Evolutionary conservation across 2,329 filamentous ascomycete species (phyloP), one percentile per base, ranked within the genome.

Genomic region (Ceratocystis smalleyi): DNA sequence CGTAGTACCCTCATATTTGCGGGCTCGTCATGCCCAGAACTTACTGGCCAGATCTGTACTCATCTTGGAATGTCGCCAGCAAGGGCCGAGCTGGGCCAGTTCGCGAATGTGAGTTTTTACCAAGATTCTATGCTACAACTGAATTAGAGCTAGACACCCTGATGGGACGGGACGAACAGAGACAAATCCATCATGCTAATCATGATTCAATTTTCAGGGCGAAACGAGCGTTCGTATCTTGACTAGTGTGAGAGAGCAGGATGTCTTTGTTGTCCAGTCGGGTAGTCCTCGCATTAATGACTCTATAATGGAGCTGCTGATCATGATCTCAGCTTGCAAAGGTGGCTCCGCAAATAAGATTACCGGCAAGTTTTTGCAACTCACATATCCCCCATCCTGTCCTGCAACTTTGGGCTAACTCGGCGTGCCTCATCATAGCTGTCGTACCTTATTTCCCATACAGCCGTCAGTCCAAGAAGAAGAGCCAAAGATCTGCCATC

Each of bases 301-400:
- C 77, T 95, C 90, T 72, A 91, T 99, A 73, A 96, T 99, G 91
- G 94, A 99, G 80, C 82, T 99, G 73, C 83, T 99, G 73, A 97
- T 99, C 76, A 95, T 99, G 89, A 96, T 97, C 71, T 94, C 89
- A 69, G 94, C 94, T 70, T 99, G 94, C 82, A 97, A 96, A 76
- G 91, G 94, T 72, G 94, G 92, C 69, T 97, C 94, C 64, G 89
- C 94, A 68, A 96, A 91, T 78, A 95, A 94, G 71, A 88, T 97
- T 73, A 97, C 92, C 70, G 92, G 92, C 96, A 79, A 70, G 82
- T 75, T 67, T 40, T 54, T 62, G 19, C 59, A 22, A 17, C 27
- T 27, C 54, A 30, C n/a, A 3, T 51, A 4, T 24, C 10, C 12
- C 15, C n/a, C 22, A 7, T 1, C 17, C 7, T 40, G 17, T 35